Base-by-base conservation (phyloP, 768 basidiomycete species). In the Austroboletus eburneus region DNA sequence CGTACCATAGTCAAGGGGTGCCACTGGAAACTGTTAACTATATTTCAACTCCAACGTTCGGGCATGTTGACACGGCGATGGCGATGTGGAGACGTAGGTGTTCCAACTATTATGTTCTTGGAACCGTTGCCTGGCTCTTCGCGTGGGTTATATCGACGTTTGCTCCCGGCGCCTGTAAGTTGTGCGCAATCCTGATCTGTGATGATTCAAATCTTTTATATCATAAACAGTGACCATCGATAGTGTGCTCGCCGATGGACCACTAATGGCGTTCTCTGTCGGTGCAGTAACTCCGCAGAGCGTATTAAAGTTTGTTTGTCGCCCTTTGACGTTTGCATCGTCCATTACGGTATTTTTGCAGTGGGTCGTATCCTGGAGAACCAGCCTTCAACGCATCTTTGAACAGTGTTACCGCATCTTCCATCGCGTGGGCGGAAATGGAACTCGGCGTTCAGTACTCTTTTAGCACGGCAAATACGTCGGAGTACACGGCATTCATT, bases 131-230 rank as follows among this genome's bases (percentile, higher is more conserved):
- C n/a, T 53, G 50, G 3, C 33, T 63, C n/a, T 44, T 65, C 35
- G 23, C 49, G 12, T 53, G 55, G 53, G 39, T 54, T n/a, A 45
- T 49, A 16, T 34, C 51, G 29, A 55, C 51, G 3, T 48, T 65
- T 1, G 60, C 63, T 30, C 63, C 63, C 0, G 62, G 57, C 42
- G 38, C 54, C 18, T 16, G 64, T 66, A 24, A 42, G 62, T 64
- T 5, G 13, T n/a, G 8, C 22, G 18, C 12, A 33, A 16, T 23
- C 7, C n/a, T 38, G 12, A 0, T 35, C 1, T 10, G 1, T 9
- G 10, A 17, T 4, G 3, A 5, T 37, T 16, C 35, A 5, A 14
- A n/a, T 21, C 20, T 20, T 46, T 2, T 36, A 7, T 13, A n/a
- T 18, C 8, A 3, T 24, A 13, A 5, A 29, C 10, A 62, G 61